Conservation (phyloP, 2,329 filamentous ascomycete genomes). For the Nemania sp. region DNA sequence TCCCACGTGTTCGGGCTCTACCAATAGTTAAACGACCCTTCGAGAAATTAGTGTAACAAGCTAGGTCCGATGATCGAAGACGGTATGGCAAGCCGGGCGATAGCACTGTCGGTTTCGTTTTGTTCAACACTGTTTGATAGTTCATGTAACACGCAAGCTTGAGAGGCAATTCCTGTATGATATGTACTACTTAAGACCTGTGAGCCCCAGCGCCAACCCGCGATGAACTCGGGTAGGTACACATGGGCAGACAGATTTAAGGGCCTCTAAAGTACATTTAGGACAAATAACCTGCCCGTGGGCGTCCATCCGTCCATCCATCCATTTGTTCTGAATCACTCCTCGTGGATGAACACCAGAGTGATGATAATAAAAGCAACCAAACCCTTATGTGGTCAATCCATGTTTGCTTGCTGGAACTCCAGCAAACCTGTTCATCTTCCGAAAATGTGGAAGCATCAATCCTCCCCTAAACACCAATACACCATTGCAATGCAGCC, state of each 20-base stretch:
- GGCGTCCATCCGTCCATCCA: neutral
- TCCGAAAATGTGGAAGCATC: neutral
- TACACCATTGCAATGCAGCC: conserved; percentile 16
- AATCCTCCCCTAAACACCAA: conserved; percentile 8
- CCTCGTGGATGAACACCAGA: neutral
- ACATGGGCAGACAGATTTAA: neutral
- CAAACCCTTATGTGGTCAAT: neutral
- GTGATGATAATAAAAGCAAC: conserved; percentile 3
- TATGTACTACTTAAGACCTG: too few species aligned
- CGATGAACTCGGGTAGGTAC: too few species aligned
- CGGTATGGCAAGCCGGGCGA: too few species aligned
- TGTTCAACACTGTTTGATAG: too few species aligned
- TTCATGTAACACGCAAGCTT: too few species aligned
- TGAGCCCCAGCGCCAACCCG: too few species aligned
- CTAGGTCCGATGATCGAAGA: too few species aligned
- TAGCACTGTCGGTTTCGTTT: too few species aligned
- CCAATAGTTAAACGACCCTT: too few species aligned
- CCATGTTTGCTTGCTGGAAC: neutral
- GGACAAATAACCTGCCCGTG: conserved; percentile 1
- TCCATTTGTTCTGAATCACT: neutral
- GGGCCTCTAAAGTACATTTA: neutral
- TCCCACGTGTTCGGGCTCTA: too few species aligned
- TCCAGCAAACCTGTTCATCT: neutral
- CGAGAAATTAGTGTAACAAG: too few species aligned
- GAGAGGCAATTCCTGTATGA: too few species aligned